Percentiles rank a stretch among this genome's conserved stretches.
phyloP scores from a whole-genome alignment of 805 yeast species.

The Vanderwaltozyma polyspora region DNA sequence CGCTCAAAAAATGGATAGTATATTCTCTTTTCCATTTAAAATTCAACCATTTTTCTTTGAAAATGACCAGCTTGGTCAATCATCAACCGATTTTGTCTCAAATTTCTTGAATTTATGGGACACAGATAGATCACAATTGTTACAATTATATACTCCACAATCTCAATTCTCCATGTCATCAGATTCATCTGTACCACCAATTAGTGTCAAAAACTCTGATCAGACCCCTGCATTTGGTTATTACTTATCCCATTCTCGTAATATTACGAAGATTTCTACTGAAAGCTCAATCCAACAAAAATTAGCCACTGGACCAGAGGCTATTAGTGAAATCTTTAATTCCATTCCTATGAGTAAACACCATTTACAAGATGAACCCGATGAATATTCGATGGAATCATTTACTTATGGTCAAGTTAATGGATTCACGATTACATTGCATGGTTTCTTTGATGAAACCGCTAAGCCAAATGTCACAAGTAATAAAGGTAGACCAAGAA shows the following conservation, averaged over 20 bases:
- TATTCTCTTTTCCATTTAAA: conserved; percentile 45
- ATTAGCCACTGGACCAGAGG: conserved; percentile 57
- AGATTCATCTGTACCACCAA: conserved; percentile 56
- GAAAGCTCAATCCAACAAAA: conserved; percentile 46
- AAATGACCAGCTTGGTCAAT: conserved; percentile 52
- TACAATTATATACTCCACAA: conserved; percentile 65
- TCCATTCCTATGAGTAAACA: conserved; percentile 75
- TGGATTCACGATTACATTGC: conserved; percentile 69
- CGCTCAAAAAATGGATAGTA: conserved; percentile 43
- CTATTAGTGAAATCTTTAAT: conserved; percentile 48
- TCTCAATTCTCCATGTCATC: conserved; percentile 78
- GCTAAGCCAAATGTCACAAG: conserved; percentile 37
- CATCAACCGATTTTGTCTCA: conserved; percentile 67
- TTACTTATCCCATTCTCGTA: conserved; percentile 67
- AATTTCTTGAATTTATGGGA: conserved; percentile 80
- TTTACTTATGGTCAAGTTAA: conserved; percentile 59
- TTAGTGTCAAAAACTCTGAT: conserved; percentile 25
- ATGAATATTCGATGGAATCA: conserved; percentile 64
- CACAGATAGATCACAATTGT: conserved; percentile 53
- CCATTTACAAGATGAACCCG: conserved; percentile 49
- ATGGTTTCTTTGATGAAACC: conserved; percentile 73
- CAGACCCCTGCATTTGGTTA: conserved; percentile 44
- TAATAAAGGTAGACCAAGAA: conserved; percentile 9
- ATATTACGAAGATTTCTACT: conserved; percentile 49
- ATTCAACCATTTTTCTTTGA: conserved; percentile 69